A percentile compares a stretch with the other conserved stretches of the same genome.
phyloP scores from a whole-genome alignment of 1,284 basidiomycete species.

The Ustilago loliicola region DNA sequence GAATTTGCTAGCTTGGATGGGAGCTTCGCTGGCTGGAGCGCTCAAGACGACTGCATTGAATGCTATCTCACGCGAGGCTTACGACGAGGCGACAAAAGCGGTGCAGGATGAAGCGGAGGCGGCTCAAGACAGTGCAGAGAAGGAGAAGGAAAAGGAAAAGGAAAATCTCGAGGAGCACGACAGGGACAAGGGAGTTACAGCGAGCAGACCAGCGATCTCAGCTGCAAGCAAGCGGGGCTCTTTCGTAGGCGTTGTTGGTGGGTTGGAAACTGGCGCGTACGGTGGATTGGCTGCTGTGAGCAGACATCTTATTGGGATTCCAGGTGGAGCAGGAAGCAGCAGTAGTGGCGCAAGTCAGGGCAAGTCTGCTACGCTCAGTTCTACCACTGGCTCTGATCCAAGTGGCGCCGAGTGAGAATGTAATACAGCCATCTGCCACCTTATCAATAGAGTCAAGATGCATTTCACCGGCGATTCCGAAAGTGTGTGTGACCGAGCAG shows the following conservation, averaged over 20 bases:
- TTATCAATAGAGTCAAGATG: too few relatives aligned
- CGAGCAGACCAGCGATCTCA: conserved; percentile 26
- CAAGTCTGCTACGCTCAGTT: not conserved
- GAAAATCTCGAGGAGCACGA: conserved; percentile 1
- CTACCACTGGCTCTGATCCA: not conserved
- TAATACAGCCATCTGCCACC: too few relatives aligned
- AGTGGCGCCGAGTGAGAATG: not conserved
- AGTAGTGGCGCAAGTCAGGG: not conserved
- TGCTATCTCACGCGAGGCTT: conserved; percentile 47
- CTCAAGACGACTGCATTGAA: conserved; percentile 42
- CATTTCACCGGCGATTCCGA: too few relatives aligned
- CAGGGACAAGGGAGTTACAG: conserved; percentile 5
- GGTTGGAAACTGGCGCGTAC: conserved; percentile 58
- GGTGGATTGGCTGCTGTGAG: conserved; percentile 57
- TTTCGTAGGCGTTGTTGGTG: conserved; percentile 59
- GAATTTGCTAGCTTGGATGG: conserved; percentile 87
- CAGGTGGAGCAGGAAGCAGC: conserved; percentile 6
- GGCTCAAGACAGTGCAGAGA: not conserved
- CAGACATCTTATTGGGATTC: conserved; percentile 44
- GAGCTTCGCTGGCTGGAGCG: conserved; percentile 86
- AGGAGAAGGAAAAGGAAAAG: not conserved
- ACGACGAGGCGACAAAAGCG: conserved; percentile 34
- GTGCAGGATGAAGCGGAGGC: conserved; percentile 17
- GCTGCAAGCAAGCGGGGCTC: conserved; percentile 47
- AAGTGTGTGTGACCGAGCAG: not conserved